These are phyloP conservation scores for Eucalyptus rudis DNA, from an alignment of 345 rosid genomes.

Conservation along the genomic window DNA sequence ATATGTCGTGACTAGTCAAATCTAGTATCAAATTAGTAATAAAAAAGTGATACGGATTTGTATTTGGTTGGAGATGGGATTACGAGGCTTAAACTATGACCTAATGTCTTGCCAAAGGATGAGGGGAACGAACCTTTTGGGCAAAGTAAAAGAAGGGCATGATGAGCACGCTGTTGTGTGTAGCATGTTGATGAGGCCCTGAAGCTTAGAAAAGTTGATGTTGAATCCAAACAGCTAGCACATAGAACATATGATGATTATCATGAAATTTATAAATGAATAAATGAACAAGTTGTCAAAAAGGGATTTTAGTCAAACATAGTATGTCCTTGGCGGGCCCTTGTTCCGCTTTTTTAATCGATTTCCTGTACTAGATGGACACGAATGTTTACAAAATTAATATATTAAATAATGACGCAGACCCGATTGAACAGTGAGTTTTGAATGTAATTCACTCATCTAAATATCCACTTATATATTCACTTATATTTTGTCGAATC, in stretches of 20 bases:
- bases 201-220: neutral
- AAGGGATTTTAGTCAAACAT: neutral
- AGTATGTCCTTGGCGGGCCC: neutral
- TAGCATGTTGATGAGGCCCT: neutral
- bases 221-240: neutral
- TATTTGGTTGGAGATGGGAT: neutral
- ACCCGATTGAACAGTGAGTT: neutral
- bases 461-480: neutral
- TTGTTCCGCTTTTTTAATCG: neutral
- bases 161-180: neutral
- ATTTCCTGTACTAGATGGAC: neutral
- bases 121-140: neutral
- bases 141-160: neutral
- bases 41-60: neutral
- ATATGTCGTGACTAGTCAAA: neutral
- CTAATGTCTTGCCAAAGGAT: neutral
- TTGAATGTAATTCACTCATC: neutral
- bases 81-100: neutral
- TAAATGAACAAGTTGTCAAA: too few relatives aligned
- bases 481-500: neutral
- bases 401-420: neutral
- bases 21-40: neutral
- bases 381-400: neutral
- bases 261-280: neutral
- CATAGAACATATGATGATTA: neutral